These are phyloP conservation scores for Medicago truncatula DNA, from an alignment of 306 rosid genomes.

Conservation along the genomic window DNA sequence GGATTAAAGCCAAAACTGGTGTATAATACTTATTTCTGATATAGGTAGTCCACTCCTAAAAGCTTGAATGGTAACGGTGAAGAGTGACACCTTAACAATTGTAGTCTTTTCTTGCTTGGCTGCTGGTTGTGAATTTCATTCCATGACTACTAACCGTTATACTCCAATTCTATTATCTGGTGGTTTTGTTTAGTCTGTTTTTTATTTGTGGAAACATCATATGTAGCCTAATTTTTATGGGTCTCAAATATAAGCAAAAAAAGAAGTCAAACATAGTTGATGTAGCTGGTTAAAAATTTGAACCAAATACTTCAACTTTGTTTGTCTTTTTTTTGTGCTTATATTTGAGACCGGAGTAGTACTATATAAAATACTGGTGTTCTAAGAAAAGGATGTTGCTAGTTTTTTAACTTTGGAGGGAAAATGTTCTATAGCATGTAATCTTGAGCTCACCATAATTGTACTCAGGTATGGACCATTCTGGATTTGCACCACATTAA, in stretches of 20 bases:
- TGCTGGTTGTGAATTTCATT: conserved; percentile 16
- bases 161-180: neutral
- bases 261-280: no score
- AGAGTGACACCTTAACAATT: conserved; percentile 1
- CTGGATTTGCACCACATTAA: conserved; percentile 97
- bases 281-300: no score
- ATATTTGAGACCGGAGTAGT: neutral
- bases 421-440: conserved; percentile 17
- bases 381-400: neutral
- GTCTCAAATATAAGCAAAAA: no score
- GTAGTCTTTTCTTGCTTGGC: conserved; percentile 25
- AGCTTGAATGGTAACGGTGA: neutral
- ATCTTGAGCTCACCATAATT: conserved; percentile 40
- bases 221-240: neutral
- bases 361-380: neutral
- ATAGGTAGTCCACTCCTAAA: conserved; percentile 3
- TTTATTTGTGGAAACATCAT: conserved; percentile 17
- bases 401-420: conserved; percentile 22
- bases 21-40: neutral
- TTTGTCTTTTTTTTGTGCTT: no score
- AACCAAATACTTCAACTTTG: no score
- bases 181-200: conserved; percentile 23
- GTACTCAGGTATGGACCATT: conserved; percentile 92
- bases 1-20: conserved; percentile 5
- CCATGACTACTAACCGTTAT: neutral